Evolutionary conservation across 768 basidiomycete genomes (phyloP), one percentile per base, ranked within the genome.

Genomic region (Boletus barrowsii): DNA sequence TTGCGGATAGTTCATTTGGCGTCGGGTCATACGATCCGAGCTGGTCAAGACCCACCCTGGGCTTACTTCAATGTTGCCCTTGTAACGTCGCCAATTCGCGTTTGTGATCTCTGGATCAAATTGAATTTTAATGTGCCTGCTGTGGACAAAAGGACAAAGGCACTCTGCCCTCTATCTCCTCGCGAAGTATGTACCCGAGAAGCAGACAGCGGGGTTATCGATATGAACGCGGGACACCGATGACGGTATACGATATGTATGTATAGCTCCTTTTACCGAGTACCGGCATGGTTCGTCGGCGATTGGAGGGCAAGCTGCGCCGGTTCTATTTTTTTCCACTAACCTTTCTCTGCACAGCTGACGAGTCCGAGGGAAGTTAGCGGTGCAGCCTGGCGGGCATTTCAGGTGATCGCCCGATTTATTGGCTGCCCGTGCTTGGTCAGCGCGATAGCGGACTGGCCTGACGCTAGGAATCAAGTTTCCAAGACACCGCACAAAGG

Each of bases 191-290:
- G 22, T 22, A 40, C 42, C 33, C 5, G 78, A 75, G 17, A 79
- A 77, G 47, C 84, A 83, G 14, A 74, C 83, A 77, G 43, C 14
- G 8, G 78, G 75, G 40, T 79, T 80, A 58, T 63, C 53, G 61
- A 69, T 65, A 71, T 67, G 69, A 69, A 47, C 57, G 69, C 58
- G 64, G 41, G 69, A 65, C 42, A 59, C 61, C 44, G 49, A 58
- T 59, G n/a, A 22, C 22, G 22, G 22, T 39, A 37, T 53, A 66
- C 56, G 51, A 53, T 48, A 56, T 26, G 37, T 48, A 56, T 26
- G 37, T 33, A 44, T 39, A 6, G 26, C 11, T 22, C 26, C 10
- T 26, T 26, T 48, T 30, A n/a, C 44, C n/a, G 44, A 45, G 10
- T 47, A 8, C 35, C 22, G n/a, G 43, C 47, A 15, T 43, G 49